These are phyloP conservation scores for Neonectria faginata DNA, from an alignment of 2,329 filamentous ascomycete species.

Conservation along the genomic window DNA sequence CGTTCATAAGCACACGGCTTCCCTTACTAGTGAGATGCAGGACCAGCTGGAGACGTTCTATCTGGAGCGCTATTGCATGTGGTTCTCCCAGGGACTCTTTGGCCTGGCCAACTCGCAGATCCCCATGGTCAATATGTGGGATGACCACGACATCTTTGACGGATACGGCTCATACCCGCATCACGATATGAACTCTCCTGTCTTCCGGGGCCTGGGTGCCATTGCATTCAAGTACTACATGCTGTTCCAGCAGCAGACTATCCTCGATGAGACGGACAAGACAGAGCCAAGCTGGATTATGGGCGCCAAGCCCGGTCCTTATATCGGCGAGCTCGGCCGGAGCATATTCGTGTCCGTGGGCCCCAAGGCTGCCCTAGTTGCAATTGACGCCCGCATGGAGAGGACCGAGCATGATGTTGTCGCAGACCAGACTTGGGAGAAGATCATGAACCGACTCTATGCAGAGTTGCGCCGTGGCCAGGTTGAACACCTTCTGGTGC, in stretches of 20 bases:
- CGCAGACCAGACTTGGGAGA: slow-evolving; percentile 83
- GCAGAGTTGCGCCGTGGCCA: slow-evolving; percentile 84
- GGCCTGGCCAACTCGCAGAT: slow-evolving; percentile 94
- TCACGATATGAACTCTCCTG: slow-evolving; percentile 88
- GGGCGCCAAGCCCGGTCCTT: slow-evolving; percentile 83
- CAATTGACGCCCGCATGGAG: slow-evolving; percentile 92
- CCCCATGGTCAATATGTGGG: slow-evolving; percentile 98
- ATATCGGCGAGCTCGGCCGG: slow-evolving; percentile 87
- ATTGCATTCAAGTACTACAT: slow-evolving; percentile 99
- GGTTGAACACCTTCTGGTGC: slow-evolving; percentile 88
- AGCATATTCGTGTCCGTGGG: slow-evolving; percentile 89
- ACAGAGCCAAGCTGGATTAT: slow-evolving; percentile 94
- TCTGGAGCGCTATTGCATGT: slow-evolving; percentile 87
- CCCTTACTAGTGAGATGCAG: slow-evolving; percentile 85
- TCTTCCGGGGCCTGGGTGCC: slow-evolving; percentile 89
- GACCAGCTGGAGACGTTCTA: slow-evolving; percentile 91
- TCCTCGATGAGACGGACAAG: slow-evolving; percentile 81
- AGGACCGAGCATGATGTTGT: slow-evolving; percentile 86
- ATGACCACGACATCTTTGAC: slow-evolving; percentile 93
- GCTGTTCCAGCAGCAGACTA: slow-evolving; percentile 96
- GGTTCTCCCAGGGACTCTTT: slow-evolving; percentile 97
- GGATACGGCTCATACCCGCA: slow-evolving; percentile 95
- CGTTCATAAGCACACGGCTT: slow-evolving; percentile 79
- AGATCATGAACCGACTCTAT: slow-evolving; percentile 87
- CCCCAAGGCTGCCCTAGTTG: slow-evolving; percentile 81